Percentiles rank a stretch among this genome's conserved stretches.
phyloP scores from a whole-genome alignment of 257 asterid species.

The Henckelia pumila region DNA sequence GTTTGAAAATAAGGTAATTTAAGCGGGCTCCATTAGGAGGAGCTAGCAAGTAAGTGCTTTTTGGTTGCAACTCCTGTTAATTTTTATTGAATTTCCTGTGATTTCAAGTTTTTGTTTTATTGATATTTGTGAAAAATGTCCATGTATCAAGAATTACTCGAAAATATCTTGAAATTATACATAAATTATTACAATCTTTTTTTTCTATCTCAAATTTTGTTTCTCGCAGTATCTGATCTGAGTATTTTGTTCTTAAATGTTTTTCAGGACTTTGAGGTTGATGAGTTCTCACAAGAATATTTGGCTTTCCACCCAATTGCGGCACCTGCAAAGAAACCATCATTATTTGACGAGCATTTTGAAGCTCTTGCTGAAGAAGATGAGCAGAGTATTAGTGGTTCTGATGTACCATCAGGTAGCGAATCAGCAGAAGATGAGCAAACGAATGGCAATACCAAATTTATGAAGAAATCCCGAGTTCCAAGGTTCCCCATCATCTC shows the following conservation, averaged over 20 bases:
- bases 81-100: no score
- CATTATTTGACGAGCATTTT: constrained; percentile 83
- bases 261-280: constrained; percentile 90
- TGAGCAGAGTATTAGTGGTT: constrained; percentile 47
- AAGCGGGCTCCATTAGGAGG: no score
- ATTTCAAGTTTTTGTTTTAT: no score
- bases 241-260: neutral
- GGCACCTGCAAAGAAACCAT: constrained; percentile 51
- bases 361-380: constrained; percentile 61
- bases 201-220: no score
- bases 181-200: no score
- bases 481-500: constrained; percentile 46
- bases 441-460: constrained; percentile 27
- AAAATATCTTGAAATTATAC: no score
- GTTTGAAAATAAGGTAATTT: no score
- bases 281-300: no score
- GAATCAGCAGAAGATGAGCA: constrained; percentile 54
- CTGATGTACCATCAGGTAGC: constrained; percentile 53
- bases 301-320: constrained; percentile 75
- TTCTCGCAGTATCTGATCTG: neutral
- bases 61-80: no score
- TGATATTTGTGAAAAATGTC: no score
- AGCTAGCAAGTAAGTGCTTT: no score
- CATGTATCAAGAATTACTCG: constrained; percentile 68
- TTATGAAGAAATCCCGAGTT: constrained; percentile 44